Conservation (phyloP, 257 asterid genomes). For the Osmanthus fragrans region DNA sequence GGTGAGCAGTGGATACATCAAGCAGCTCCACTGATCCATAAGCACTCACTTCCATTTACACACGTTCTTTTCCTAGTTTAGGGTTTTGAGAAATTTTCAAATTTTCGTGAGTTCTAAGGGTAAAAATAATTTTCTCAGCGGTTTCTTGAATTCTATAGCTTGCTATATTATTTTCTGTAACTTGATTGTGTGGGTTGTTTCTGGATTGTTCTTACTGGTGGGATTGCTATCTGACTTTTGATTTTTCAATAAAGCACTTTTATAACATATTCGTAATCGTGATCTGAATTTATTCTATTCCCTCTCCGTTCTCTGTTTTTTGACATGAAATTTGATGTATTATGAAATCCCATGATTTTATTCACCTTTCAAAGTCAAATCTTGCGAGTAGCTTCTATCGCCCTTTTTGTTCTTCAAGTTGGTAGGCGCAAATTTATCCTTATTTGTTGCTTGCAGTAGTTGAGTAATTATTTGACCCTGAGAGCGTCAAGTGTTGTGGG, state of each 20-base stretch:
- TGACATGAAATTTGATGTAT: constrained; percentile 25
- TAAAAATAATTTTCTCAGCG: constrained; percentile 20
- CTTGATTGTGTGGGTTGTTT: constrained; percentile 31
- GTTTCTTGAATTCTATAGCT: constrained; percentile 36
- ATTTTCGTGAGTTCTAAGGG: constrained; percentile 28
- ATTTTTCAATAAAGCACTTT: constrained; percentile 8
- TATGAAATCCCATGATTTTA: constrained; percentile 29
- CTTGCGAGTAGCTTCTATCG: constrained; percentile 28
- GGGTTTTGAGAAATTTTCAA: constrained; percentile 27
- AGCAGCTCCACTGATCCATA: constrained; percentile 38
- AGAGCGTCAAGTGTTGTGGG: constrained; percentile 18
- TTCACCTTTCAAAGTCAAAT: constrained; percentile 36
- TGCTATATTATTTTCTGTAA: constrained; percentile 25
- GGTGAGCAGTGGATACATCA: constrained; percentile 36
- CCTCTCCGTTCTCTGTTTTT: constrained; percentile 17
- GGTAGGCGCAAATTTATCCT: constrained; percentile 12
- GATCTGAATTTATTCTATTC: constrained; percentile 43
- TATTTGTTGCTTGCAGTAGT: constrained; percentile 21
- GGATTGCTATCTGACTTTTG: constrained; percentile 21
- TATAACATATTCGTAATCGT: constrained; percentile 21
- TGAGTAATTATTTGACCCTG: constrained; percentile 13
- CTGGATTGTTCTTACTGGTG: constrained; percentile 35
- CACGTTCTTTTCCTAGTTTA: constrained; percentile 23
- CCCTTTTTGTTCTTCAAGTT: constrained; percentile 30
- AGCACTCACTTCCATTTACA: constrained; percentile 19